Evolutionary conservation across 2,329 filamentous ascomycete species (phyloP).

Genomic region (Gyromitra esculenta): DNA sequence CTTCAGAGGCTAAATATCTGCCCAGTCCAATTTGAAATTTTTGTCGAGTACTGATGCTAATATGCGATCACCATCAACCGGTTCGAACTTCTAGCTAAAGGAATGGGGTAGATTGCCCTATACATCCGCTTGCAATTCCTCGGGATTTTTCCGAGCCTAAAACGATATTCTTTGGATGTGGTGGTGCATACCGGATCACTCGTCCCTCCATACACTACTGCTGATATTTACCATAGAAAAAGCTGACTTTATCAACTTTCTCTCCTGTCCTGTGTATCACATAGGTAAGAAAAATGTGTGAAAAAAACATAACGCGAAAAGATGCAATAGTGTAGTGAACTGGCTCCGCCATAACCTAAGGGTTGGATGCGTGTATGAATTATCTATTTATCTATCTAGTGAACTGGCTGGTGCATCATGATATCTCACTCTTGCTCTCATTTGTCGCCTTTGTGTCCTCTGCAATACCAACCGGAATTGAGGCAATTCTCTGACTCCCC

Average conservation of each 20-base stretch:
- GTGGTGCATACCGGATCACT: constrained; percentile 25
- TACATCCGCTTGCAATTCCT: background rate
- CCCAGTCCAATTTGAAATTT: constrained; percentile 18
- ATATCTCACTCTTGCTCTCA: constrained; percentile 21
- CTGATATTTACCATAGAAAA: background rate
- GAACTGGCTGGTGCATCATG: constrained; percentile 10
- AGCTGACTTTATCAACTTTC: background rate
- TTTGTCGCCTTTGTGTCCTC: constrained; percentile 9
- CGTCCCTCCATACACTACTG: constrained; percentile 4
- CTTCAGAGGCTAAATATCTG: constrained; percentile 28
- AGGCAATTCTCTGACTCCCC: constrained; percentile 9
- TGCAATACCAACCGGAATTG: background rate
- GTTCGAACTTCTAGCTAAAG: background rate
- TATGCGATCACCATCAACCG: background rate
- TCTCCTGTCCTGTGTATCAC: background rate
- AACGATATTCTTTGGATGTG: constrained; percentile 10
- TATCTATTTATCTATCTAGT: too few species aligned
- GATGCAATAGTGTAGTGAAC: background rate
- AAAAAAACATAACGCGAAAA: background rate
- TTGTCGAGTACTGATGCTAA: background rate
- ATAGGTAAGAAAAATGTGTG: background rate
- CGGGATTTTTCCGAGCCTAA: background rate
- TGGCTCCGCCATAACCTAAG: too few species aligned
- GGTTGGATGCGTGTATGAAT: too few species aligned
- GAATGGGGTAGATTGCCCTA: background rate